These are phyloP conservation scores for Flaveria brownii DNA, from an alignment of 129 eudicot genomes.

Conservation along the genomic window DNA sequence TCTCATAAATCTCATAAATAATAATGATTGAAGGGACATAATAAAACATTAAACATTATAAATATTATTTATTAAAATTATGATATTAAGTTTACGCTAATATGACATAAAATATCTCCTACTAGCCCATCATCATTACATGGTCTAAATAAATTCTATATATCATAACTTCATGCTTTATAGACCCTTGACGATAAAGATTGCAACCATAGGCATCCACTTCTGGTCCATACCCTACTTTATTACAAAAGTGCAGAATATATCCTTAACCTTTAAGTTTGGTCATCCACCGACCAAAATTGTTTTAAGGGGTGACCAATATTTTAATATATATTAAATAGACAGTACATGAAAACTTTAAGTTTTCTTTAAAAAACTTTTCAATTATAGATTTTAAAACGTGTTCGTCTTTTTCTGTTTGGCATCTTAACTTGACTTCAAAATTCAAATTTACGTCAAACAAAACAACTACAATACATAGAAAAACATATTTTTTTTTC, in stretches of 20 bases:
- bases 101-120: too few species aligned
- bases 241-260: background rate
- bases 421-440: constrained; percentile 17
- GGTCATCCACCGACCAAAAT: constrained; percentile 26
- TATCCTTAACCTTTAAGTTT: constrained; percentile 29
- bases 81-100: too few species aligned
- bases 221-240: background rate
- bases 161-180: too few species aligned
- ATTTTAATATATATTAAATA: background rate
- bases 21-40: too few species aligned
- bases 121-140: too few species aligned
- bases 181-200: background rate
- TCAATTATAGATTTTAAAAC: background rate
- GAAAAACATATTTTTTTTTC: too few species aligned
- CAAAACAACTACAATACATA: too few species aligned
- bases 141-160: too few species aligned
- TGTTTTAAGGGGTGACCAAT: background rate
- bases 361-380: background rate
- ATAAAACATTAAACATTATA: too few species aligned
- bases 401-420: constrained; percentile 21
- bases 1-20: too few species aligned
- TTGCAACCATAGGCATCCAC: background rate
- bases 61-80: too few species aligned
- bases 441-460: background rate
- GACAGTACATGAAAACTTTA: background rate